Base-by-base conservation (phyloP, 2,329 filamentous ascomycete species). In the Fusarium burgessii region DNA sequence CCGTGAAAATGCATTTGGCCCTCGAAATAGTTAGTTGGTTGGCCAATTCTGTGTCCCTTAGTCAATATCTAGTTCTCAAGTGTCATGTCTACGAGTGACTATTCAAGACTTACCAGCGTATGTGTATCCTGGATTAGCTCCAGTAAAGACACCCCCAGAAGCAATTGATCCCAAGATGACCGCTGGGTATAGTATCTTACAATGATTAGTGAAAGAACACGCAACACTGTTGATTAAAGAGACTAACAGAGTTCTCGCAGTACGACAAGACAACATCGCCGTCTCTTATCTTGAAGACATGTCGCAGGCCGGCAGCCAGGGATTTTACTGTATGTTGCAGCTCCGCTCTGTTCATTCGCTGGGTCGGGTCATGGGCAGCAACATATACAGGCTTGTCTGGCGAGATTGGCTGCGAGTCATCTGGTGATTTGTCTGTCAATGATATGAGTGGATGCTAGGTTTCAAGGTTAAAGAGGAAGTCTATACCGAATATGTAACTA, bases 1-100 rank as follows among this genome's bases (percentile, higher is more conserved):
- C 62, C 9, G 58, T 65, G 17, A 65, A 50, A 3, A 65, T 62
- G 17, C 62, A 65, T 50, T 45, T 65, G 12, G 62, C 62, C 0
- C 57, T 42, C 1, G 62, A 62, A 0, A 56, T 25, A 2, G 5
- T 56, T 18, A 65, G 62, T 9, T 65, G 62, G 15, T 65, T 51
- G 8, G 36, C 40, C 5, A 66, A n/a, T 36, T 66, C 62, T 62
- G 20, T 6, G 6, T 18, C 14, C 10, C 0, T 56, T 13, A 40
- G 36, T 43, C 7, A 15, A 27, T 1, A 4, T 1, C 0, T 2
- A 4, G 18, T n/a, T 15, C 11, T 6, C 1, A 1, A 8, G 10
- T 4, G 14, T 6, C 1, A 7, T 8, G 2, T 14, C 5, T 13
- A 3, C 2, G 0, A 33, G 5, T 13, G 7, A 4, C 9, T 15